Base-by-base conservation (phyloP, 106 monocot species). In the Agapanthus africanus region DNA sequence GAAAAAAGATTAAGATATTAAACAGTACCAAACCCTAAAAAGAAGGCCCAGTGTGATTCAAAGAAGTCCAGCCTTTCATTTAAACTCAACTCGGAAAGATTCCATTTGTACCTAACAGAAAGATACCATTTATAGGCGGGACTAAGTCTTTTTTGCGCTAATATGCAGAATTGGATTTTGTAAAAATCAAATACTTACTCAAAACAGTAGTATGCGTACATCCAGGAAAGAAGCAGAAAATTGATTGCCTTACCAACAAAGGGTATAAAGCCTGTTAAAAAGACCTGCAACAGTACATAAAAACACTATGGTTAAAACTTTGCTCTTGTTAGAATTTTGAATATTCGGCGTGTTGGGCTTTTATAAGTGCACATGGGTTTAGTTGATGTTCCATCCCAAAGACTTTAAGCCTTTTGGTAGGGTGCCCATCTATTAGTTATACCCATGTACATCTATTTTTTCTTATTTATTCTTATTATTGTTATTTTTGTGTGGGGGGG, bases 11-110 rank as follows among this genome's bases (percentile, higher is more conserved):
- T 35, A 0, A 61, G 2, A 18, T 19, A 35, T n/a, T 61, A 56
- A 65, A 47, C 30, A 67, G 60, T 91, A 97, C 97, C 97, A 82
- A 97, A 97, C 59, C 97, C 97, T 65, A 91, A 73, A 77, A 97
- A 97, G 46, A 97, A 97, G 39, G 97, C 80, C 97, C 97, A 97
- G 66, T 97, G 91, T 60, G 86, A 87, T 81, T 97, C 89, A 77
- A 97, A 97, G 71, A 97, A 89, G 26, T 89, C 82, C 13, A 97
- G 82, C 74, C 87, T 86, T 80, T 74, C 81, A 19, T 89, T 84
- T 63, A 97, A 83, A 62, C 77, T 89, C 65, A 89, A 40, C 72
- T 80, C 86, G 57, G 84, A 86, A 78, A 73, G 72, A 79, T 92
- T 97, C 97, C 97, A 97, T 78, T 97, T 97, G 71, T 91, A 97